Base-by-base conservation (phyloP, 371 early-diverging fungal genomes). In the Choanephora cucurbitarum region DNA sequence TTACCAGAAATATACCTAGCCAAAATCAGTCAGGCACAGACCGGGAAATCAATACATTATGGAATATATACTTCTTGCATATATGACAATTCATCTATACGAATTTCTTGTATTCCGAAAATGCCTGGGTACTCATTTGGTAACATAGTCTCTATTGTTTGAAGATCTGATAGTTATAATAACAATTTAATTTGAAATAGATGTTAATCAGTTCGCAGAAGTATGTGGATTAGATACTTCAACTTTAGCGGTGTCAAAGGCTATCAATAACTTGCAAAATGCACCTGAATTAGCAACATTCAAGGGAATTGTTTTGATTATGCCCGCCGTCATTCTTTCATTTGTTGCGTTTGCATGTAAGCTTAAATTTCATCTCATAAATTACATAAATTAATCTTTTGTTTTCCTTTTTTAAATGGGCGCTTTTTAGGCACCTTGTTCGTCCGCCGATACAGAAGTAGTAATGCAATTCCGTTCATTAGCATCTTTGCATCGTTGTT, bases 51-150 rank as follows among this genome's bases (percentile, higher is more conserved):
- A 2, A 64, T 73, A 43, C 60, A 68, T 58, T 73, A 73, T 28
- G 74, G 74, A 32, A 45, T 70, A 22, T 73, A 70, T 21, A 65
- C 45, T 24, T 73, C 74, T 5, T 73, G 74, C 24, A 18, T 70
- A 5, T 73, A 66, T 28, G 54, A 66, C 32, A 41, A 58, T 14
- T 53, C 42, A 19, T 40, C 24, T 17, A 18, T 41, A 23, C 28
- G 43, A 0, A 53, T 50, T 24, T 62, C 59, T 5, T 72, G 73
- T 39, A 66, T 64, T n/a, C 21, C 49, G 5, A 48, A 59, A 19
- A 43, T 40, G 17, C 49, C 60, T 10, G 50, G 31, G 13, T 72
- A 68, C 50, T n/a, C 34, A 23, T 49, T 69, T 31, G 66, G 73
- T 72, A 68, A 46, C 18, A 42, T 13, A 14, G 21, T 28, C 22